A percentile compares a stretch with the other conserved stretches of the same genome.
These are phyloP conservation scores for Aureobasidium sp. DNA, from an alignment of 2,329 filamentous ascomycete genomes.

Conservation along the genomic window DNA sequence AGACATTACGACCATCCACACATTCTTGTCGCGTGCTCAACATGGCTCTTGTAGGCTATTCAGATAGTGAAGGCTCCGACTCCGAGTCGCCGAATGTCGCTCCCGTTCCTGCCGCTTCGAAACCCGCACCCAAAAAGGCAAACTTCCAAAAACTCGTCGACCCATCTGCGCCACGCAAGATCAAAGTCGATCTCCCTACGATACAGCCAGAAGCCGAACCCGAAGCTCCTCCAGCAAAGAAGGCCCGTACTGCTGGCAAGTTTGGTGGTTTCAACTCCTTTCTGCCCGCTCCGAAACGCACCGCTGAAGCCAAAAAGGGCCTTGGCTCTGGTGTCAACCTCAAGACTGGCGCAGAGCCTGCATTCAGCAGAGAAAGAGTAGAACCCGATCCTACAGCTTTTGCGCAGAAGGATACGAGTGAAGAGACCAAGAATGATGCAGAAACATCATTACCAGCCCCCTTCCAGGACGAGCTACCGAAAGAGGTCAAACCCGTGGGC, in stretches of 20 bases:
- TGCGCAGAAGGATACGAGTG: not conserved
- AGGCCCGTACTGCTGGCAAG: slow-evolving; percentile 52
- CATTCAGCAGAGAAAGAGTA: slow-evolving; percentile 58
- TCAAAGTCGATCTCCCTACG: slow-evolving; percentile 67
- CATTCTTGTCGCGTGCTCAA: slow-evolving; percentile 12
- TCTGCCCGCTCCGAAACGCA: slow-evolving; percentile 71
- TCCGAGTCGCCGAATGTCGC: slow-evolving; percentile 35
- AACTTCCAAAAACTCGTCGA: slow-evolving; percentile 74
- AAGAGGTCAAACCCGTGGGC: slow-evolving; percentile 60
- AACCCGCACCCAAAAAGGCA: slow-evolving; percentile 40
- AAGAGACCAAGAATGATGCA: slow-evolving; percentile 25
- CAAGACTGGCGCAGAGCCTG: slow-evolving; percentile 75
- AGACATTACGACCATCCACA: not conserved
- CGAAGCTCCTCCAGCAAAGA: slow-evolving; percentile 59
- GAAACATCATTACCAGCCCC: slow-evolving; percentile 34
- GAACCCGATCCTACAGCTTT: slow-evolving; percentile 1
- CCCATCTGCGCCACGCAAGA: slow-evolving; percentile 71
- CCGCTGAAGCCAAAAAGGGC: slow-evolving; percentile 21
- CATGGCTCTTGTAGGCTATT: slow-evolving; percentile 78
- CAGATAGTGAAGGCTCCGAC: slow-evolving; percentile 66
- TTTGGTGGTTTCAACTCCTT: slow-evolving; percentile 82
- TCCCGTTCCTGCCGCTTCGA: slow-evolving; percentile 30
- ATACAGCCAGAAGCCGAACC: slow-evolving; percentile 38
- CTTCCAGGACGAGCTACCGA: slow-evolving; percentile 34
- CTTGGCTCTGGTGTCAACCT: slow-evolving; percentile 56